Evolutionary conservation across 306 rosid species (phyloP), one percentile per base, ranked within the genome.

Genomic region (Astragalus glycyphyllos): DNA sequence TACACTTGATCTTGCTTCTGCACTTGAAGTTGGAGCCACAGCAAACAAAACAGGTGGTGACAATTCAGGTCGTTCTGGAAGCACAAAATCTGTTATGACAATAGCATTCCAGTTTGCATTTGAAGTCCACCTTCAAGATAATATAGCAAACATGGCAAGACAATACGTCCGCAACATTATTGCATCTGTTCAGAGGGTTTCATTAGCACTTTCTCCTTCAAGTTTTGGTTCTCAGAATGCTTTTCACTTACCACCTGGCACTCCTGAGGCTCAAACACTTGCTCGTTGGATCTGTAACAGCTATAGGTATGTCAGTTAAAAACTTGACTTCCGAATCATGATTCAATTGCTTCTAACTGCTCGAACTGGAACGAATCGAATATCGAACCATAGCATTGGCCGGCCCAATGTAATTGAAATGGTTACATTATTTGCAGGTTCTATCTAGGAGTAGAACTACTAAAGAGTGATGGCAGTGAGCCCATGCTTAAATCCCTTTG

Each of bases 61-160:
- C 31, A 85, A 50, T 58, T 76, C 87, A 66, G 87, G 85, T 14
- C 77, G 80, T 47, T 80, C 79, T 23, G 95, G 95, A 29, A 89
- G 68, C 77, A 75, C 92, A 65, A 94, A 94, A 79, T 94, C 99
- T 71, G 97, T 94, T 63, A 91, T 94, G 99, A 94, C 99, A 71
- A 94, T 94, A 62, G 99, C 99, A 37, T 94, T 94, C 85, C 99
- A 94, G 75, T 91, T 94, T 75, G 96, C 97, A 65, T 94, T 84
- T 72, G 97, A 91, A 68, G 79, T 85, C 71, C 97, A 91, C 65
- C 96, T 94, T 81, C 97, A 94, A 74, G 97, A 94, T 40, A 94
- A 67, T 66, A 84, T 94, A 58, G 92, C 96, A 6, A 71, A 85
- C 14, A 94, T 94, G 97, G 99, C 97, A 17, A 64, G 99, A 26